phyloP scores from a whole-genome alignment of 2,329 filamentous ascomycete genomes.

The Diaporthe destruens region DNA sequence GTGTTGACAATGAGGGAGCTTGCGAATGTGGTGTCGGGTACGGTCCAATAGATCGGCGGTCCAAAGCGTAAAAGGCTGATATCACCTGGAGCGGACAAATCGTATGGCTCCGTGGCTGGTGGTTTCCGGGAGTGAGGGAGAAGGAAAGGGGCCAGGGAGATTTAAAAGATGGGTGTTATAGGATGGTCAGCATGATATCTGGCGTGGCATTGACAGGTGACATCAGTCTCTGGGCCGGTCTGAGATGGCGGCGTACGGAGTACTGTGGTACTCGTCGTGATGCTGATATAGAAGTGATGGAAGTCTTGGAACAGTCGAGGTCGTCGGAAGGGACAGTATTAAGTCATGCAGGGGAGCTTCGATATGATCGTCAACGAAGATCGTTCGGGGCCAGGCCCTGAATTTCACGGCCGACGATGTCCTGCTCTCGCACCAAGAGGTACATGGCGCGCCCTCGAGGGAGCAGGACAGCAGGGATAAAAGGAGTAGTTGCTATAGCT shows the following conservation, averaged over 20 bases:
- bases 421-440: conserved; percentile 32
- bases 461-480: conserved; percentile 34
- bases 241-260: conserved; percentile 9
- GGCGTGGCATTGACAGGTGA: conserved; percentile 36
- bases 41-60: conserved; percentile 2
- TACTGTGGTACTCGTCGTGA: neutral
- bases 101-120: neutral
- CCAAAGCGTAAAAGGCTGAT: conserved; percentile 22
- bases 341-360: conserved; percentile 21
- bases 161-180: conserved; percentile 37
- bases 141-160: conserved; percentile 16
- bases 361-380: conserved; percentile 35
- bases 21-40: neutral
- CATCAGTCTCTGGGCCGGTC: conserved; percentile 33
- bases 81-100: neutral
- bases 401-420: conserved; percentile 35
- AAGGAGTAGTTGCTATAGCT: conserved; percentile 34
- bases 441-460: conserved; percentile 36
- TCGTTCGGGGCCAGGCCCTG: conserved; percentile 35
- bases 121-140: neutral
- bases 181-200: conserved; percentile 37
- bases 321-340: conserved; percentile 7
- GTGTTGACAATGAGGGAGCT: conserved; percentile 1
- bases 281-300: conserved; percentile 15
- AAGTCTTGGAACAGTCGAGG: conserved; percentile 3